Evolutionary conservation across 2,329 filamentous ascomycete genomes (phyloP), one percentile per base, ranked within the genome.

Genomic region (Elsinoe ampelina): DNA sequence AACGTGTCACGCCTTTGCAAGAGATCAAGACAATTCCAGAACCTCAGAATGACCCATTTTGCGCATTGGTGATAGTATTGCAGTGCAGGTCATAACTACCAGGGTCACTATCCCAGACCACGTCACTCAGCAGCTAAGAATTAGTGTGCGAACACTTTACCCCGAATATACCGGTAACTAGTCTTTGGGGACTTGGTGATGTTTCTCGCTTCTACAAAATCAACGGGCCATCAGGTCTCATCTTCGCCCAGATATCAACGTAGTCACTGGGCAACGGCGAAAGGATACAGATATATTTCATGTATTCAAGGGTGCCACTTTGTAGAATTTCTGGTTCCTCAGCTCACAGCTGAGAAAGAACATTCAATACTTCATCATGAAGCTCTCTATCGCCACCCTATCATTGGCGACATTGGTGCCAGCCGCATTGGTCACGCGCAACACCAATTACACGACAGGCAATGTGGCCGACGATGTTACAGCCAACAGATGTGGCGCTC

Each of bases 401-500:
- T 30, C 26, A 8, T 30, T 30, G 26, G 15, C 41, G 17, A 11
- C 41, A 12, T 20, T 5, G 17, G 15, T 17, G 15, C 22, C 15
- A 22, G 41, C 7, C 15, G 12, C 22, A 5, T 11, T 43, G 17
- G 22, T 20, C 48, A 12, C 15, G 6, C 48, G 48, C 4, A 15
- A 36, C 15, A 52, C 48, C 10, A 52, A 52, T 11, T 38, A 52
- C 26, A 52, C 34, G 5, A 17, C 22, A 2, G 48, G 48, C 56
- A 59, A 60, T 35, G 34, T 60, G 13, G 51, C 55, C 20, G 58
- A 58, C 42, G 61, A 63, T 54, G 57, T 61, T 30, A 59, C 55
- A 2, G 47, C 36, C 12, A 59, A 59, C 50, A 58, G 59, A 47
- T 77, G 75, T 67, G 73, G 72, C 55, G 65, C 70, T 19, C 72